phyloP scores from a whole-genome alignment of 768 basidiomycete species.

The Macrocybe gigantea region DNA sequence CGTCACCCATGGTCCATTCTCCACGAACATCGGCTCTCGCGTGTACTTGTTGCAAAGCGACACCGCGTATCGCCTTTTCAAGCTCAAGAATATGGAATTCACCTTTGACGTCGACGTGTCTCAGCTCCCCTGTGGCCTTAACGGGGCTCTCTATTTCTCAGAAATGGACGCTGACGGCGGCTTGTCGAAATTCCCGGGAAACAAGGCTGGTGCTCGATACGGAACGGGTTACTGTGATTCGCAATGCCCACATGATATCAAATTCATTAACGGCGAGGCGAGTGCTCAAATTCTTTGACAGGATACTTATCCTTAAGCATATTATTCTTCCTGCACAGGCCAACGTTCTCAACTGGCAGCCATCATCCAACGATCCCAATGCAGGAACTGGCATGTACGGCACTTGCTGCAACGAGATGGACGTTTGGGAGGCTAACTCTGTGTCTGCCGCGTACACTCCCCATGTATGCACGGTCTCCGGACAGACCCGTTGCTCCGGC shows the following conservation, averaged over 20 bases:
- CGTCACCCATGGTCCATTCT: conserved; percentile 25
- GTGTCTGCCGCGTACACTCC: conserved; percentile 35
- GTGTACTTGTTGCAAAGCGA: conserved; percentile 44
- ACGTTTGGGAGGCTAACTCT: conserved; percentile 40
- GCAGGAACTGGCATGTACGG: conserved; percentile 30
- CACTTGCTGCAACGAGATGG: conserved; percentile 38
- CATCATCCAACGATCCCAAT: conserved; percentile 24
- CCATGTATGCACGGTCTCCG: conserved; percentile 27
- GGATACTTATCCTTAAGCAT: background rate
- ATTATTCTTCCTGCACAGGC: conserved; percentile 17
- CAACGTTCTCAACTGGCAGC: conserved; percentile 28
- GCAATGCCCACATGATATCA: conserved; percentile 57
- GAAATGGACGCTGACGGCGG: conserved; percentile 60
- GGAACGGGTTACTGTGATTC: conserved; percentile 66
- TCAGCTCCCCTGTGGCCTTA: conserved; percentile 52
- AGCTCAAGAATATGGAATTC: conserved; percentile 51
- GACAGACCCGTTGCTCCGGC: conserved; percentile 26
- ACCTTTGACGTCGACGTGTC: conserved; percentile 57
- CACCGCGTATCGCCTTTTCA: conserved; percentile 41
- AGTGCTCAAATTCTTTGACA: conserved; percentile 6
- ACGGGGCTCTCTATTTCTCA: conserved; percentile 56
- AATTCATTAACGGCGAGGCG: conserved; percentile 57
- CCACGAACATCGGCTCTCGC: conserved; percentile 31
- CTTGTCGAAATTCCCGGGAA: conserved; percentile 34
- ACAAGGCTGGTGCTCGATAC: conserved; percentile 51